phyloP scores from a whole-genome alignment of 805 yeast species.

The Candida chilensis region DNA sequence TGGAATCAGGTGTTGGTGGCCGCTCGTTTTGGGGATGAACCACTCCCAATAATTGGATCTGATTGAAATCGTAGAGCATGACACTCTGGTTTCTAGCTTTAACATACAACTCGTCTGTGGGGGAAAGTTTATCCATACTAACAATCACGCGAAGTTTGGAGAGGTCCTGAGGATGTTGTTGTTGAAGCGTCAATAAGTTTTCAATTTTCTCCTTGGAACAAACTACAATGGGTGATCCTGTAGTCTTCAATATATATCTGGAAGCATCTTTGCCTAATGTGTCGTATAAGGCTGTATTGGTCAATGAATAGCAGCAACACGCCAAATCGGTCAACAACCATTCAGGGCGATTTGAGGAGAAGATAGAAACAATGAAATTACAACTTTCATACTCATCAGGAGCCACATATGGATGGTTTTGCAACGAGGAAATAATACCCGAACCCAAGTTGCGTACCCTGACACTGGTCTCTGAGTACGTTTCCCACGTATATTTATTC shows the following conservation, averaged over 20 bases:
- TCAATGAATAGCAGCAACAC: constrained; percentile 44
- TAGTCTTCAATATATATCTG: constrained; percentile 17
- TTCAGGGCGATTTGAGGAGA: constrained; percentile 51
- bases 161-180: constrained; percentile 18
- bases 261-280: constrained; percentile 27
- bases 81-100: constrained; percentile 8
- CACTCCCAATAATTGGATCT: constrained; percentile 18
- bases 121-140: constrained; percentile 40
- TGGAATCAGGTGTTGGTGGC: constrained; percentile 9
- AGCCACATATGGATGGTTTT: constrained; percentile 6
- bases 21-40: constrained; percentile 12
- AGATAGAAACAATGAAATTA: constrained; percentile 46
- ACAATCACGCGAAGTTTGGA: constrained; percentile 39
- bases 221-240: constrained; percentile 34
- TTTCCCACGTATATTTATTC: constrained; percentile 7
- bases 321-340: constrained; percentile 70
- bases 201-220: constrained; percentile 43
- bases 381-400: too few species aligned
- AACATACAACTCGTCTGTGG: constrained; percentile 4
- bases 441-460: constrained; percentile 8
- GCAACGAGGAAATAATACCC: constrained; percentile 9
- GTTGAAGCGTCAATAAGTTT: constrained; percentile 35
- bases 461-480: constrained; percentile 6
- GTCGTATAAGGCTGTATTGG: constrained; percentile 47
- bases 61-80: constrained; percentile 11